phyloP scores from a whole-genome alignment of 139 green algal genomes.

The Chlorella vulgaris region DNA sequence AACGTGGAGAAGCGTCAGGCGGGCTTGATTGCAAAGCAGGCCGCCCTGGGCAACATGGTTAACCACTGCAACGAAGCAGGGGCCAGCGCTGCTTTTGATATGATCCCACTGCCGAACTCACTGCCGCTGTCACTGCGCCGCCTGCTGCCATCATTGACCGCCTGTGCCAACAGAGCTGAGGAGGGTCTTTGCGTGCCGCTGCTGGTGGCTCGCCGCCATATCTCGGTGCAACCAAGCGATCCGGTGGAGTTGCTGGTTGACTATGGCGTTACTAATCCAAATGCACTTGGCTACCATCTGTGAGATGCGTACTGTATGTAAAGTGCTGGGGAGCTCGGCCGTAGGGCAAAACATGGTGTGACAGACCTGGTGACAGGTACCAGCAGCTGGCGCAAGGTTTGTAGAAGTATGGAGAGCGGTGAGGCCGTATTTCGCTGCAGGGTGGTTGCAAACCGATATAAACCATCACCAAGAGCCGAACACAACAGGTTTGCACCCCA shows the following conservation, averaged over 20 bases:
- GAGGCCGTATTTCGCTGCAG: no score
- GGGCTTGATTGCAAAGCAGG: not conserved
- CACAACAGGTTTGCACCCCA: no score
- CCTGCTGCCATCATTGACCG: conserved; percentile 1
- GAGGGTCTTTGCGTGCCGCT: conserved; percentile 2
- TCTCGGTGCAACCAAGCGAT: not conserved
- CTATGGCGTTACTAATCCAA: conserved; percentile 12
- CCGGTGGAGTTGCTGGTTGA: not conserved
- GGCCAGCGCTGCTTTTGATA: not conserved
- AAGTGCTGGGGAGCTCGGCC: no score
- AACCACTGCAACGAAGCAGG: not conserved
- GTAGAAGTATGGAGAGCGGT: no score
- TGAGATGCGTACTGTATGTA: no score
- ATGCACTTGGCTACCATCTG: not conserved
- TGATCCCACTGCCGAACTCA: not conserved
- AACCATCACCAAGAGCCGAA: no score
- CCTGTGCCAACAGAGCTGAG: not conserved
- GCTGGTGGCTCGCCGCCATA: not conserved
- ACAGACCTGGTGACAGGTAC: no score
- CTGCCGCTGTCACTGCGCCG: not conserved
- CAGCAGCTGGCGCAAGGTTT: no score
- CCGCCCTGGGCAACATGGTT: conserved; percentile 8
- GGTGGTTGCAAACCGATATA: no score
- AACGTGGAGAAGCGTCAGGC: not conserved
- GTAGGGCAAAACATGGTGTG: no score